Conservation (phyloP, 768 basidiomycete species). For the Leucosporidium scottii region DNA sequence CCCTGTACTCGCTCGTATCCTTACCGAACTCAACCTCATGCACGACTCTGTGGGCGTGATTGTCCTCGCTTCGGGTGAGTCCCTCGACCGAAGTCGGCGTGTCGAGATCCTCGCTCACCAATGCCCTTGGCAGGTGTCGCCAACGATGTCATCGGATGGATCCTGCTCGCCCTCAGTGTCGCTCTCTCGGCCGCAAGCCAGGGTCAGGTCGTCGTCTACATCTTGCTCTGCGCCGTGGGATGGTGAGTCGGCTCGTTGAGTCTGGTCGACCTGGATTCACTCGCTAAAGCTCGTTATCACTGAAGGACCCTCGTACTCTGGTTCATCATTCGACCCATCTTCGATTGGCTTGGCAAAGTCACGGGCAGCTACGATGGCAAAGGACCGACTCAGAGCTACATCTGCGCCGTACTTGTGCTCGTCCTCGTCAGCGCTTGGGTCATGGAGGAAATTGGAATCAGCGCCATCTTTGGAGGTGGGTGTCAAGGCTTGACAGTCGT, state of each 20-base stretch:
- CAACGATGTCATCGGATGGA: slow-evolving; percentile 60
- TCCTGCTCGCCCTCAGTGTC: slow-evolving; percentile 72
- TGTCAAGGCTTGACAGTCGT: too few species aligned
- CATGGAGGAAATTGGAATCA: slow-evolving; percentile 74
- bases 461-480: slow-evolving; percentile 5
- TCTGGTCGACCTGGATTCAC: background rate
- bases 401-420: slow-evolving; percentile 68
- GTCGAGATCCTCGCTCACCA: background rate
- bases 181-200: slow-evolving; percentile 71
- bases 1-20: slow-evolving; percentile 56
- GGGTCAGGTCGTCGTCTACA: slow-evolving; percentile 70
- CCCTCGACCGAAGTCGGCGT: slow-evolving; percentile 53
- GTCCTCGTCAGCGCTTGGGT: slow-evolving; percentile 71
- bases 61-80: slow-evolving; percentile 74
- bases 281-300: background rate
- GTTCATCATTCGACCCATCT: slow-evolving; percentile 58
- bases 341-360: slow-evolving; percentile 51
- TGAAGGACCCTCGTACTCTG: slow-evolving; percentile 53
- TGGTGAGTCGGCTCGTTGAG: slow-evolving; percentile 41
- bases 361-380: slow-evolving; percentile 63
- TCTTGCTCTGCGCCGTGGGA: slow-evolving; percentile 61
- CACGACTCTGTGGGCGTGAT: slow-evolving; percentile 79
- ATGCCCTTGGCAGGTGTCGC: slow-evolving; percentile 54
- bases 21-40: slow-evolving; percentile 72
- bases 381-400: slow-evolving; percentile 64